A percentile compares a stretch with the other conserved stretches of the same genome.
Evolutionary conservation across 2,329 filamentous ascomycete genomes (phyloP).

Genomic region (Alternaria panax): DNA sequence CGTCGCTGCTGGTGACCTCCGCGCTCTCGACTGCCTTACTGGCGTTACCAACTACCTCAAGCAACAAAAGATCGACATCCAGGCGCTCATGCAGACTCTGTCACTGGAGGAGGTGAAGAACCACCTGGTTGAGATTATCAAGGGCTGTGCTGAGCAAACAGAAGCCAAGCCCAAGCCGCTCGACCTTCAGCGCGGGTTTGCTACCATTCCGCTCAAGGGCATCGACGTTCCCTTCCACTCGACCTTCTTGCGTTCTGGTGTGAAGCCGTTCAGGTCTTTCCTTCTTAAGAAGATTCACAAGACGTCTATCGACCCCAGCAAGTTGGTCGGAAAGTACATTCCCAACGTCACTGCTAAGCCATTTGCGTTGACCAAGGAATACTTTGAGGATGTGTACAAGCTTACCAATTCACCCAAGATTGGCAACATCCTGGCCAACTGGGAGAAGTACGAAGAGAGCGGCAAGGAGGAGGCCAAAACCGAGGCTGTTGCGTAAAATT

Average conservation of each 20-base stretch:
- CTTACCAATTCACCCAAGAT: constrained; percentile 84
- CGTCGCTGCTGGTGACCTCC: constrained; percentile 71
- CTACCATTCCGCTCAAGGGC: constrained; percentile 93
- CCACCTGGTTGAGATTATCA: constrained; percentile 89
- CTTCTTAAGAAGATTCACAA: constrained; percentile 99
- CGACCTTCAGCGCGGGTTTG: constrained; percentile 91
- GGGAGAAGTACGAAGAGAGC: constrained; percentile 60
- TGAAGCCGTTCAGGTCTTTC: constrained; percentile 99
- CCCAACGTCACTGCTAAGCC: constrained; percentile 97
- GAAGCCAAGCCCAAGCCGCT: constrained; percentile 87
- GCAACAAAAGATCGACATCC: constrained; percentile 95
- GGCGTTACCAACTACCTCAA: constrained; percentile 95
- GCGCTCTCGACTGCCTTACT: constrained; percentile 70
- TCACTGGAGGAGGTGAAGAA: constrained; percentile 90
- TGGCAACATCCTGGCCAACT: constrained; percentile 81
- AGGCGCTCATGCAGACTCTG: constrained; percentile 84
- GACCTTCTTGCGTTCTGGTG: constrained; percentile 95
- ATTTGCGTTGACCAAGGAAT: constrained; percentile 96
- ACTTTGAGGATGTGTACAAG: constrained; percentile 98
- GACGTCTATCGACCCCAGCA: constrained; percentile 96
- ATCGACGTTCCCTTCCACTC: constrained; percentile 99
- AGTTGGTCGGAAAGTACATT: constrained; percentile 98
- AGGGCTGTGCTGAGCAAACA: constrained; percentile 84
- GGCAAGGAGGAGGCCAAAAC: constrained; percentile 37
- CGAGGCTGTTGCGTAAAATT: constrained; percentile 27